These are phyloP conservation scores for Penicillium antarcticum DNA, from an alignment of 495 filamentous ascomycete species.

Conservation along the genomic window DNA sequence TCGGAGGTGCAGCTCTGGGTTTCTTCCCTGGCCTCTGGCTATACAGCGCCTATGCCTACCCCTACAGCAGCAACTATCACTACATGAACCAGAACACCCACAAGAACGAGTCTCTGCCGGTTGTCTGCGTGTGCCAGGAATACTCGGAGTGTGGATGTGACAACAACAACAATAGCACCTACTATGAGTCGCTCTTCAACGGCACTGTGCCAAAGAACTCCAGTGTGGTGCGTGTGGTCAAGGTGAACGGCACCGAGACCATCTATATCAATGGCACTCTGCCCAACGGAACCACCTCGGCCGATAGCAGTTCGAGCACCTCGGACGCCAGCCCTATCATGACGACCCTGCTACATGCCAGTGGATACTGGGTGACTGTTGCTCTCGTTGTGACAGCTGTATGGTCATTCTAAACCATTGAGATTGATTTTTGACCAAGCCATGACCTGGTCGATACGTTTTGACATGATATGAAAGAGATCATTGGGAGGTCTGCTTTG, in stretches of 20 bases:
- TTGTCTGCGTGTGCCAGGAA: constrained; percentile 71
- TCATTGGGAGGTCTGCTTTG: constrained; percentile 3
- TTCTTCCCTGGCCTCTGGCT: constrained; percentile 62
- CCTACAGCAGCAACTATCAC: constrained; percentile 62
- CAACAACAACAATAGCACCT: constrained; percentile 59
- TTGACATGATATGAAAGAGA: constrained; percentile 2
- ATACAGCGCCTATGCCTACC: constrained; percentile 52
- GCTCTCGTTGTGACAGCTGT: constrained; percentile 51
- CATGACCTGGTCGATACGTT: not conserved
- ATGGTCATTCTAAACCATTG: constrained; percentile 30
- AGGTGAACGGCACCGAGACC: constrained; percentile 69
- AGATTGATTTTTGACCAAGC: too few relatives aligned
- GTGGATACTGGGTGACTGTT: constrained; percentile 62
- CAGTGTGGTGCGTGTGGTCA: constrained; percentile 56
- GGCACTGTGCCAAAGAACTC: constrained; percentile 68
- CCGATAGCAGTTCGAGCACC: constrained; percentile 30
- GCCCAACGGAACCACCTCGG: constrained; percentile 75
- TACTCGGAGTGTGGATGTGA: constrained; percentile 80
- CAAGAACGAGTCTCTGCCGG: constrained; percentile 66
- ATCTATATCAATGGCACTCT: constrained; percentile 84
- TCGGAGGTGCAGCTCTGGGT: constrained; percentile 55
- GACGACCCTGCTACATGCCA: constrained; percentile 36
- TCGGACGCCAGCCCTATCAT: constrained; percentile 30
- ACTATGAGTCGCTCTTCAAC: constrained; percentile 55
- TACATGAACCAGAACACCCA: constrained; percentile 43